Evolutionary conservation across 495 filamentous ascomycete species (phyloP).

Genomic region (Aspergillus heteromorphus): DNA sequence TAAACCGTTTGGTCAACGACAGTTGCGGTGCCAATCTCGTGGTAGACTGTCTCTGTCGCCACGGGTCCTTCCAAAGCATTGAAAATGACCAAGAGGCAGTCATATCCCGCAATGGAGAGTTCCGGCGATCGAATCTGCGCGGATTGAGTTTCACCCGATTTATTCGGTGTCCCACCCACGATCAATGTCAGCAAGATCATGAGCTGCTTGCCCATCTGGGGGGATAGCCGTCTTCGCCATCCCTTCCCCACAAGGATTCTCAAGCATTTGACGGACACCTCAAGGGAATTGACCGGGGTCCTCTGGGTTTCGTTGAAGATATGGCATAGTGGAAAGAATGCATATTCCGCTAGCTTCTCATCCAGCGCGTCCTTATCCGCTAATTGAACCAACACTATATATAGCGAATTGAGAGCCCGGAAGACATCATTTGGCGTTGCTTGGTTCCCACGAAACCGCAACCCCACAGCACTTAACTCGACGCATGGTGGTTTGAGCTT

Average conservation of each 20-base stretch:
- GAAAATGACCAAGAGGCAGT: conserved; percentile 52
- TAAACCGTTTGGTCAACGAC: conserved; percentile 81
- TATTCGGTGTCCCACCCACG: conserved; percentile 61
- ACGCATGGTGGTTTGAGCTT: conserved; percentile 77
- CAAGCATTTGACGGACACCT: conserved; percentile 69
- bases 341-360: conserved; percentile 82
- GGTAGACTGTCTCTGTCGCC: conserved; percentile 53
- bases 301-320: conserved; percentile 72
- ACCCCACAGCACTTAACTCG: conserved; percentile 63
- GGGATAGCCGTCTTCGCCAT: conserved; percentile 64
- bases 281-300: conserved; percentile 66
- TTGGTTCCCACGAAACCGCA: conserved; percentile 53
- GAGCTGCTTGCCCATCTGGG: conserved; percentile 73
- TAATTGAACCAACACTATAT: conserved; percentile 46
- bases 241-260: conserved; percentile 66
- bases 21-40: conserved; percentile 50
- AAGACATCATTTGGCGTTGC: conserved; percentile 50
- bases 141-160: conserved; percentile 24
- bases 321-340: conserved; percentile 87
- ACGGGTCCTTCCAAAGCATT: conserved; percentile 34
- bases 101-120: conserved; percentile 55
- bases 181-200: conserved; percentile 79
- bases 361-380: conserved; percentile 55
- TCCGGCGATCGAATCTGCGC: conserved; percentile 59
- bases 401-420: conserved; percentile 49